These are phyloP conservation scores for Acacia acuminata DNA, from an alignment of 306 rosid species.

Conservation along the genomic window DNA sequence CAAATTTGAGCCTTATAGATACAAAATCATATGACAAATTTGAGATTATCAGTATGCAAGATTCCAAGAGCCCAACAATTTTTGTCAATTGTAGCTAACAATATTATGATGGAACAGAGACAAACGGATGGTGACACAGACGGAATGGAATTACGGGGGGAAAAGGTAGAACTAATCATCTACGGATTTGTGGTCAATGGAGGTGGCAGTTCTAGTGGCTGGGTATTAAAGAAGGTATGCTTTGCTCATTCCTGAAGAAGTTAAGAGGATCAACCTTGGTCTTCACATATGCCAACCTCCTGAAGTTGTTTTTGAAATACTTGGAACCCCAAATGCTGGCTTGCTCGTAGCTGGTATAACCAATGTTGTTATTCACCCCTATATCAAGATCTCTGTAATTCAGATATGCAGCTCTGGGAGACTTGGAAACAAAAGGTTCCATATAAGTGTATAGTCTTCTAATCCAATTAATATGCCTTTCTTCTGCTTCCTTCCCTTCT, in stretches of 20 bases:
- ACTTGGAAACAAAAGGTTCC: constrained; percentile 28
- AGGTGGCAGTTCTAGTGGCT: not conserved
- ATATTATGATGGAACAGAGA: not conserved
- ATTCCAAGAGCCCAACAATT: not conserved
- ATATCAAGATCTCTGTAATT: constrained; percentile 40
- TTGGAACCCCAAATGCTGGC: constrained; percentile 27
- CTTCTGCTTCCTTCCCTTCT: constrained; percentile 26
- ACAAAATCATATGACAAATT: not conserved
- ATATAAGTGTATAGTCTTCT: constrained; percentile 27
- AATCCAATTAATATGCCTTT: constrained; percentile 27
- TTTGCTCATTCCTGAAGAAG: constrained; percentile 36
- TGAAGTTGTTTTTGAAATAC: constrained; percentile 35
- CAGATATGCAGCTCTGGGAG: constrained; percentile 31
- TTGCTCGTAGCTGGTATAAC: not conserved
- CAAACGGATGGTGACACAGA: not conserved
- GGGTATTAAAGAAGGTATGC: constrained; percentile 22
- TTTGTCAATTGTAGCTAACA: not conserved
- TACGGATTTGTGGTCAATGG: not conserved
- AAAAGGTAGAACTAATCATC: not conserved
- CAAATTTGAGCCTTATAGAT: too few species aligned
- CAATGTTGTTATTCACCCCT: not conserved
- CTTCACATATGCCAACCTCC: constrained; percentile 27
- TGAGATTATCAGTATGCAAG: not conserved
- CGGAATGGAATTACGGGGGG: not conserved
- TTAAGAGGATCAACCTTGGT: constrained; percentile 35